Percentiles rank a stretch among this genome's conserved stretches.
These are phyloP conservation scores for Populus ilicifolia DNA, from an alignment of 345 rosid genomes.

Conservation along the genomic window DNA sequence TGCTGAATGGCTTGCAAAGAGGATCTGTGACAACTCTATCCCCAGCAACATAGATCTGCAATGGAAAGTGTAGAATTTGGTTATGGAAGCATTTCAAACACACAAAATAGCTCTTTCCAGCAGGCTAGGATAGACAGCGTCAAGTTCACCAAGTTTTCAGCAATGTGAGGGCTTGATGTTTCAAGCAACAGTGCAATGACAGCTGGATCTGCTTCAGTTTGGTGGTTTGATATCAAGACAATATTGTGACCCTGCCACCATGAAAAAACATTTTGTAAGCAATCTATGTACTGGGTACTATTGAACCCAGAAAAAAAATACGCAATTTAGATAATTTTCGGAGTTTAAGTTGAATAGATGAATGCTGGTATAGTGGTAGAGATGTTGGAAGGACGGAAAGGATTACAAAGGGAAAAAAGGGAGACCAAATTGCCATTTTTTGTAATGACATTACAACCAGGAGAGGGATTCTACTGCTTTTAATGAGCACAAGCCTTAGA, in stretches of 20 bases:
- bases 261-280: no score
- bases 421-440: no score
- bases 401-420: no score
- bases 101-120: slow-evolving; percentile 10
- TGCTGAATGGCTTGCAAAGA: slow-evolving; percentile 97
- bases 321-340: background rate
- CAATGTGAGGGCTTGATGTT: slow-evolving; percentile 50
- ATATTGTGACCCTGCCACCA: slow-evolving; percentile 84
- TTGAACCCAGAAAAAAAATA: background rate
- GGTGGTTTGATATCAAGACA: slow-evolving; percentile 90
- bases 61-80: slow-evolving; percentile 10
- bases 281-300: background rate
- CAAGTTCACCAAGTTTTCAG: slow-evolving; percentile 67
- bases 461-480: no score
- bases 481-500: no score
- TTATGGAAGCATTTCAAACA: slow-evolving; percentile 16
- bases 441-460: no score
- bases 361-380: no score
- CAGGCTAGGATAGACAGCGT: slow-evolving; percentile 14
- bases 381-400: no score
- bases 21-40: slow-evolving; percentile 96
- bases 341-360: background rate
- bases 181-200: slow-evolving; percentile 83
- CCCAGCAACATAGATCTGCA: slow-evolving; percentile 89
- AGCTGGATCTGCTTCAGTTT: slow-evolving; percentile 96